These are phyloP conservation scores for Zea luxurians DNA, from an alignment of 176 grass and related monocot species.

Conservation along the genomic window DNA sequence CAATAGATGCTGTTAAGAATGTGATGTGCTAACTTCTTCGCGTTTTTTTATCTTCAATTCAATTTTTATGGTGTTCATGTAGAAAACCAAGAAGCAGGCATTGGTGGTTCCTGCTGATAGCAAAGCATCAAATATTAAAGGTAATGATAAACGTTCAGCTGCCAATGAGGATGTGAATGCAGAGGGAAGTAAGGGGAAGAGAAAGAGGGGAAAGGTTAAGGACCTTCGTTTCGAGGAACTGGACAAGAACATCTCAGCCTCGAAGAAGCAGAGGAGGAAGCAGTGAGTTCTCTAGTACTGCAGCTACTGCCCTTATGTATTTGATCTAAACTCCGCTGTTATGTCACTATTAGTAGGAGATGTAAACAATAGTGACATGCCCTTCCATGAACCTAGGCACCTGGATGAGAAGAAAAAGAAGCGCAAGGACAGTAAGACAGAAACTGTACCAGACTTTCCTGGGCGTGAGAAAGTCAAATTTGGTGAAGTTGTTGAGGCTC, in stretches of 20 bases:
- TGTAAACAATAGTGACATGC: not conserved
- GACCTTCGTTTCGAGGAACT: conserved; percentile 86
- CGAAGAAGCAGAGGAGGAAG: conserved; percentile 87
- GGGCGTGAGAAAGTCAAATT: conserved; percentile 80
- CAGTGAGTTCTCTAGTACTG: conserved; percentile 50
- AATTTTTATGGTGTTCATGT: not conserved
- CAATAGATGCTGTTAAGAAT: not conserved
- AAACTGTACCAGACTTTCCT: conserved; percentile 59
- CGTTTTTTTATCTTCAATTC: not conserved
- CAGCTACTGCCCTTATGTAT: not conserved
- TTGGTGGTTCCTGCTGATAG: not conserved
- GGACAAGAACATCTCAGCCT: conserved; percentile 37
- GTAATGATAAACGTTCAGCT: conserved; percentile 6
- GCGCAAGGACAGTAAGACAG: conserved; percentile 50
- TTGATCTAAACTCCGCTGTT: not conserved
- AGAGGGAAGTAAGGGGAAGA: conserved; percentile 43
- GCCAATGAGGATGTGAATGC: not conserved
- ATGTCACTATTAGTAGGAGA: not conserved
- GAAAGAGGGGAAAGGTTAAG: conserved; percentile 48
- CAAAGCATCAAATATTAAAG: conserved; percentile 19
- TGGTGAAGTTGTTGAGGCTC: conserved; percentile 82
- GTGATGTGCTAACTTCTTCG: not conserved
- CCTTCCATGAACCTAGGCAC: conserved; percentile 44
- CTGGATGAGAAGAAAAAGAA: conserved; percentile 96
- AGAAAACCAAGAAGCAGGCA: conserved; percentile 39